These are phyloP conservation scores for Daldinia loculata DNA, from an alignment of 495 filamentous ascomycete genomes.

Conservation along the genomic window DNA sequence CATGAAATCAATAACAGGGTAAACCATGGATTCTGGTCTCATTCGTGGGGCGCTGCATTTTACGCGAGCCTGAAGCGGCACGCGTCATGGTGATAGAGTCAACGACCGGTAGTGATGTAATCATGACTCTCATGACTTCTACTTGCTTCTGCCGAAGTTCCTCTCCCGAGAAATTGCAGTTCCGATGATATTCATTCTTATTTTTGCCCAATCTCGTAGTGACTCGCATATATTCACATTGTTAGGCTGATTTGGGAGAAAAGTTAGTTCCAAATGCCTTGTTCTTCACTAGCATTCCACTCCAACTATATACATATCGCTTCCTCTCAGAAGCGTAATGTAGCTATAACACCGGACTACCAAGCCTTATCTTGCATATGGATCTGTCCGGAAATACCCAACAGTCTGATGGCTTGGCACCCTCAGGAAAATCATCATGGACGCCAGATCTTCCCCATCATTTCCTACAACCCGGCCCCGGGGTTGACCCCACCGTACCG, in stretches of 20 bases:
- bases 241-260: not conserved
- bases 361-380: slow-evolving; percentile 17
- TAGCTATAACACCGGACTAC: not conserved
- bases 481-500: not conserved
- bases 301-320: not conserved
- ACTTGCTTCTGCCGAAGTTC: not conserved
- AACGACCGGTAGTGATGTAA: slow-evolving; percentile 30
- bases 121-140: slow-evolving; percentile 20
- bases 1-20: no score
- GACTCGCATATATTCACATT: not conserved
- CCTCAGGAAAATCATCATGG: slow-evolving; percentile 20
- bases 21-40: not conserved
- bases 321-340: slow-evolving; percentile 3
- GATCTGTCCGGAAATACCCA: slow-evolving; percentile 15
- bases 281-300: not conserved
- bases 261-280: not conserved
- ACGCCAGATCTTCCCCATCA: slow-evolving; percentile 34
- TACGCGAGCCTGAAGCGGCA: not conserved
- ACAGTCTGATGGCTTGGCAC: not conserved
- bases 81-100: slow-evolving; percentile 33
- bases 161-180: not conserved
- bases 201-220: not conserved
- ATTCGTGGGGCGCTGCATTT: not conserved
- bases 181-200: not conserved
- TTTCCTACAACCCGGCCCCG: slow-evolving; percentile 11